phyloP scores from a whole-genome alignment of 148 eudicot genomes.

The Heliamphora exappendiculata region DNA sequence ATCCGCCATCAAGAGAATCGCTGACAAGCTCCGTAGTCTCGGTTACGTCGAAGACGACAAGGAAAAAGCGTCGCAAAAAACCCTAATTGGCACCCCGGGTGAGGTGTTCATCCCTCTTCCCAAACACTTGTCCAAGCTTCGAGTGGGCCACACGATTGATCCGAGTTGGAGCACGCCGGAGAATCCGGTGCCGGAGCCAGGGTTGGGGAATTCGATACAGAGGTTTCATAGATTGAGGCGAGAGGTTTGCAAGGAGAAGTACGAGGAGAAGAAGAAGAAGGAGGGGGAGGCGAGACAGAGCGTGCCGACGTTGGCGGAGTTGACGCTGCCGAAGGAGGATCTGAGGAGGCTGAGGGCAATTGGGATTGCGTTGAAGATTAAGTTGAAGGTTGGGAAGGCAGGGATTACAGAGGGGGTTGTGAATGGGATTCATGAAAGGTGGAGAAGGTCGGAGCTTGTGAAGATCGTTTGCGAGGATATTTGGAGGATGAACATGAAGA shows the following conservation, averaged over 20 bases:
- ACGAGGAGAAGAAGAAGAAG: conserved; percentile 16
- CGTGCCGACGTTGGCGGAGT: conserved; percentile 69
- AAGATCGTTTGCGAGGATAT: conserved; percentile 74
- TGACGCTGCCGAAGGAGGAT: conserved; percentile 45
- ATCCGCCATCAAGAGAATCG: conserved; percentile 84
- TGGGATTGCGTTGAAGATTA: conserved; percentile 63
- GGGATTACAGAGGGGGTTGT: conserved; percentile 91
- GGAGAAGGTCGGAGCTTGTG: conserved; percentile 75
- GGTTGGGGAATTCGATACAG: conserved; percentile 43
- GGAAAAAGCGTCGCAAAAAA: background rate
- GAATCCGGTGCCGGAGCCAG: conserved; percentile 69
- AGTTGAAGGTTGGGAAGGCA: conserved; percentile 80
- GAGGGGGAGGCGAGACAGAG: conserved; percentile 21
- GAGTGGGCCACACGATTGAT: conserved; percentile 91
- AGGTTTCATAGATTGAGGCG: conserved; percentile 39
- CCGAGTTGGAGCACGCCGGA: conserved; percentile 82
- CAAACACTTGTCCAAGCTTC: conserved; percentile 42
- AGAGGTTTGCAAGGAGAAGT: conserved; percentile 41
- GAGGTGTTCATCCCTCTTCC: conserved; percentile 72
- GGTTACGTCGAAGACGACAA: conserved; percentile 54
- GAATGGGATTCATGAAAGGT: conserved; percentile 92
- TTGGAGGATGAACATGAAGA: conserved; percentile 75
- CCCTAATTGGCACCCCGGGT: conserved; percentile 28
- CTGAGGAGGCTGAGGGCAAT: conserved; percentile 53
- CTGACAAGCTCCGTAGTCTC: conserved; percentile 81